Percentiles rank a stretch among this genome's conserved stretches.
Conservation (phyloP, 345 rosid genomes). For the Rhodamnia rubescens region DNA sequence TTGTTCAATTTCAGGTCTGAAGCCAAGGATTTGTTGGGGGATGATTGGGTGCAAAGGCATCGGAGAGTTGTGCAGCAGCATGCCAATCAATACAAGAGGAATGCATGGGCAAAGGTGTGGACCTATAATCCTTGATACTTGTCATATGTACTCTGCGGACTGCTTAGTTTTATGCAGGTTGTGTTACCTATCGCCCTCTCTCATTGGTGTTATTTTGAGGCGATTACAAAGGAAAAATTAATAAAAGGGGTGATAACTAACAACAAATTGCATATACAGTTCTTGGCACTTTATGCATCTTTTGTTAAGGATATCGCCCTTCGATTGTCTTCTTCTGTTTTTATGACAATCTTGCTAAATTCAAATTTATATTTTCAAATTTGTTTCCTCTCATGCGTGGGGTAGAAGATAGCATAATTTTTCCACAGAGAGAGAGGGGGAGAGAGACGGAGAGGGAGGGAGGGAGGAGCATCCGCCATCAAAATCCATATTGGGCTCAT, state of each 20-base stretch:
- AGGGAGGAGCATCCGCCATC: neutral
- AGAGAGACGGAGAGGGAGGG: neutral
- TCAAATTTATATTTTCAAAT: neutral
- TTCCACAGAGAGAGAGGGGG: neutral
- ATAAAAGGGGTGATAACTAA: neutral
- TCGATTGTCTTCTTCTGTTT: neutral
- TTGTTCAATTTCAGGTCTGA: conserved; percentile 55
- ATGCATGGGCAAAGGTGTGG: conserved; percentile 81
- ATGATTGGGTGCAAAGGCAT: conserved; percentile 98
- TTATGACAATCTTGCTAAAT: neutral
- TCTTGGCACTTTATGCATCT: neutral
- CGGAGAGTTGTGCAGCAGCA: conserved; percentile 97
- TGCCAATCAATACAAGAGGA: conserved; percentile 94
- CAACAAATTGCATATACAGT: neutral
- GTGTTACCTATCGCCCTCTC: neutral
- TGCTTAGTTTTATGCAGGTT: neutral
- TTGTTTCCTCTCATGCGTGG: neutral
- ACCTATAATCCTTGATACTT: neutral
- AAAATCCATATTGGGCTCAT: neutral
- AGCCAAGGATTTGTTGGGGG: conserved; percentile 97
- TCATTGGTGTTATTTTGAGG: neutral
- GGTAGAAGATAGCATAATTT: neutral
- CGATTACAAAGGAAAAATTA: neutral
- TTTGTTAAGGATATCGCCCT: neutral
- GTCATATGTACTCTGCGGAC: neutral